Evolutionary conservation across 2,329 filamentous ascomycete genomes (phyloP).

Genomic region (Sclerotinia subarctica): DNA sequence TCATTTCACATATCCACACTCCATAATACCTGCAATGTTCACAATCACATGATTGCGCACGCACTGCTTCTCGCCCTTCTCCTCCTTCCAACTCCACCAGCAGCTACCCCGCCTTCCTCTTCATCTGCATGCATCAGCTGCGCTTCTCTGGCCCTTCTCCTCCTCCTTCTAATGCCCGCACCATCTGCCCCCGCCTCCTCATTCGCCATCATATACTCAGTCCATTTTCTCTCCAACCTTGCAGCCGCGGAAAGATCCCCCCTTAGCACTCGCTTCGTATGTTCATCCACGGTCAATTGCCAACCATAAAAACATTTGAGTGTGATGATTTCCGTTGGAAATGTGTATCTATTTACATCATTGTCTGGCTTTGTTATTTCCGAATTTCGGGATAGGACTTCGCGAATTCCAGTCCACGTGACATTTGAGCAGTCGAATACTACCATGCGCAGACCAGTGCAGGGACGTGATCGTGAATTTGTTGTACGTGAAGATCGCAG

Average conservation of each 20-base stretch:
- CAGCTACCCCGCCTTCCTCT: constrained; percentile 61
- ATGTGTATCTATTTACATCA: constrained; percentile 39
- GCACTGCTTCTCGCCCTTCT: constrained; percentile 62
- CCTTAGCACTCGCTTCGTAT: constrained; percentile 77
- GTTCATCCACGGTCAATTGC: constrained; percentile 92
- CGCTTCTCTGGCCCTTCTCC: constrained; percentile 77
- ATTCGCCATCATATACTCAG: constrained; percentile 86
- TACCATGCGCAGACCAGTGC: constrained; percentile 65
- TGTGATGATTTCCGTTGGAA: constrained; percentile 74
- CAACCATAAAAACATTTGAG: constrained; percentile 94
- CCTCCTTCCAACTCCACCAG: constrained; percentile 45
- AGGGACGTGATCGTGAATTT: constrained; percentile 31
- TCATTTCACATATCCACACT: background rate
- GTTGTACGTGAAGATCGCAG: constrained; percentile 50
- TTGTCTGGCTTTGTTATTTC: constrained; percentile 57
- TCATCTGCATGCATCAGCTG: constrained; percentile 77
- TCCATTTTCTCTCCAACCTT: constrained; percentile 87
- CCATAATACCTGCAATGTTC: constrained; percentile 1
- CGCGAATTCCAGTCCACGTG: constrained; percentile 87
- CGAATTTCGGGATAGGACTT: constrained; percentile 81
- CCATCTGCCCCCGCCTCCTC: constrained; percentile 76
- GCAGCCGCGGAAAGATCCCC: constrained; percentile 72
- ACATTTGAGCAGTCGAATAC: constrained; percentile 91
- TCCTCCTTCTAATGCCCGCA: constrained; percentile 63
- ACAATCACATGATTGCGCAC: constrained; percentile 61